phyloP scores from a whole-genome alignment of 371 early-diverging fungal species.

The Mucor sp. region DNA sequence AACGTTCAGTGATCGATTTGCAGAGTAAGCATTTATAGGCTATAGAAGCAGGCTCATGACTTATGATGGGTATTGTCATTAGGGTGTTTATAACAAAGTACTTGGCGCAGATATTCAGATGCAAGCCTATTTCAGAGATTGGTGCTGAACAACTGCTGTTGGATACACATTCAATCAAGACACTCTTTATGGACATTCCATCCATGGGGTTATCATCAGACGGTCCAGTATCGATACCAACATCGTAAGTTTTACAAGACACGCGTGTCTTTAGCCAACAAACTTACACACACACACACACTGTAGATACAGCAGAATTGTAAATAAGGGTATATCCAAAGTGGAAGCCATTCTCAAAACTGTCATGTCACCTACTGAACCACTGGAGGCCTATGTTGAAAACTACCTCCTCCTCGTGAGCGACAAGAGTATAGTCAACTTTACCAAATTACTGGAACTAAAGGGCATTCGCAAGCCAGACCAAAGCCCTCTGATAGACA shows the following conservation, averaged over 20 bases:
- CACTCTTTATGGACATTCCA: conserved; percentile 73
- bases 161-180: conserved; percentile 90
- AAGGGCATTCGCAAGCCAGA: conserved; percentile 71
- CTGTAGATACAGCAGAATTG: conserved; percentile 80
- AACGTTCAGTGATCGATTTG: conserved; percentile 89
- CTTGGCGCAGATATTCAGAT: conserved; percentile 64
- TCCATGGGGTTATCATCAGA: conserved; percentile 53
- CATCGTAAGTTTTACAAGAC: conserved; percentile 46
- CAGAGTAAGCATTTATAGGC: conserved; percentile 84
- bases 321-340: conserved; percentile 76
- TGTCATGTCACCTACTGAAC: conserved; percentile 85
- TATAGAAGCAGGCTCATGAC: too few species aligned
- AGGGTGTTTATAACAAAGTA: conserved; percentile 70
- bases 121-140: conserved; percentile 82
- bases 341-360: conserved; percentile 89
- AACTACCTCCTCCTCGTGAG: conserved; percentile 86
- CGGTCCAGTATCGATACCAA: conserved; percentile 48
- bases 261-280: background rate
- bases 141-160: conserved; percentile 91
- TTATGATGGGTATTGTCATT: too few species aligned
- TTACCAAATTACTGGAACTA: conserved; percentile 81
- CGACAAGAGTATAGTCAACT: conserved; percentile 65
- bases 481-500: conserved; percentile 55
- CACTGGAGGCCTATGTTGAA: conserved; percentile 81
- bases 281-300: background rate